Evolutionary conservation across 768 basidiomycete species (phyloP).

Genomic region (Macrolepiota albuminosa): DNA sequence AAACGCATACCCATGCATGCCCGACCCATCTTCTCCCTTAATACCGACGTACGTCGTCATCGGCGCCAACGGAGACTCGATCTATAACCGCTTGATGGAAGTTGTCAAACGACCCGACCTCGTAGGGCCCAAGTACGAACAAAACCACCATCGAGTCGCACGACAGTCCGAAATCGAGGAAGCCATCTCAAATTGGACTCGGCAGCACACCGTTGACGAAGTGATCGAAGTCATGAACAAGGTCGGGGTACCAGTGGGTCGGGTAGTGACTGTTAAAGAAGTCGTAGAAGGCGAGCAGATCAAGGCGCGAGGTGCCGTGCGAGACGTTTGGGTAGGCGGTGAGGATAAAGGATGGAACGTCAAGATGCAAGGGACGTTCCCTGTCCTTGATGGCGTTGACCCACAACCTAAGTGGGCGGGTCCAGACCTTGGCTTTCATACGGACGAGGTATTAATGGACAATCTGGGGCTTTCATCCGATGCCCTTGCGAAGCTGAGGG

Average conservation of each 20-base stretch:
- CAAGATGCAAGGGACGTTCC: conserved; percentile 65
- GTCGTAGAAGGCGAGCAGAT: conserved; percentile 56
- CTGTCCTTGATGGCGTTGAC: conserved; percentile 55
- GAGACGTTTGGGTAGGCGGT: conserved; percentile 52
- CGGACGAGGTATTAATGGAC: conserved; percentile 40
- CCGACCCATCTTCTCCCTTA: conserved; percentile 34
- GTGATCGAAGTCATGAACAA: conserved; percentile 44
- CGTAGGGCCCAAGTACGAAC: conserved; percentile 45
- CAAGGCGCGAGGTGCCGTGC: conserved; percentile 48
- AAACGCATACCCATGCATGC: conserved; percentile 66
- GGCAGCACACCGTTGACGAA: conserved; percentile 42
- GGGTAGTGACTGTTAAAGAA: conserved; percentile 59
- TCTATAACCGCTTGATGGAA: conserved; percentile 65
- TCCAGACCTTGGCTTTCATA: conserved; percentile 60
- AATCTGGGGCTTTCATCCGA: conserved; percentile 36
- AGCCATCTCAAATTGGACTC: conserved; percentile 61
- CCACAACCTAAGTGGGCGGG: conserved; percentile 63
- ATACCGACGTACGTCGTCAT: conserved; percentile 60
- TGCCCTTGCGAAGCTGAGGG: conserved; percentile 34
- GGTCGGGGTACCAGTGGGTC: conserved; percentile 59
- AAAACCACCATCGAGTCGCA: conserved; percentile 60
- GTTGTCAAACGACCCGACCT: conserved; percentile 57
- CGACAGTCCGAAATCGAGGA: conserved; percentile 60
- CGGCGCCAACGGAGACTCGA: conserved; percentile 66
- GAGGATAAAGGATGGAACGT: conserved; percentile 48